Evolutionary conservation across 1,284 basidiomycete genomes (phyloP).

Genomic region (Trichosporon coremiiforme): DNA sequence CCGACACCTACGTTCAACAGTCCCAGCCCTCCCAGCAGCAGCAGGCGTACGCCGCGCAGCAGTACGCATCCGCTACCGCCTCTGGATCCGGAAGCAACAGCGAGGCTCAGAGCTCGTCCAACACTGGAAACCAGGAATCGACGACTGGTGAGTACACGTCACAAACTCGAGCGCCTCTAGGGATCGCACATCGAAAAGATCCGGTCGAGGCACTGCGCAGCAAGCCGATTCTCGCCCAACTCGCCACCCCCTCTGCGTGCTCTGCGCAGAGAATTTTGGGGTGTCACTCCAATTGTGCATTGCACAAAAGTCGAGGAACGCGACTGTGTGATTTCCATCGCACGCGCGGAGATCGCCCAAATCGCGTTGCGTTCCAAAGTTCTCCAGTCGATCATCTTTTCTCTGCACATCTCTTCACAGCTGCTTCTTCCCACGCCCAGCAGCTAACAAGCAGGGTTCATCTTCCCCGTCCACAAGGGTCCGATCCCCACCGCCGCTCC

Average conservation of each 20-base stretch:
- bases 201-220: constrained; percentile 6
- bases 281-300: constrained; percentile 1
- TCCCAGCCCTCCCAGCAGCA: background rate
- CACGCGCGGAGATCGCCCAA: background rate
- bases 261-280: constrained; percentile 2
- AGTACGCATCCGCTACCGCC: background rate
- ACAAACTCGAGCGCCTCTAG: background rate
- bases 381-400: background rate
- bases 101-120: background rate
- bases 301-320: background rate
- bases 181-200: background rate
- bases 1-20: constrained; percentile 4
- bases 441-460: background rate
- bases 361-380: background rate
- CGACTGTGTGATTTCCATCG: background rate
- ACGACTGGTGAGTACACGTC: constrained; percentile 15
- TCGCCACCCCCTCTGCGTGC: background rate
- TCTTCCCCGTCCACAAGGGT: constrained; percentile 1
- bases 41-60: background rate
- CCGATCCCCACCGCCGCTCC: constrained; percentile 4
- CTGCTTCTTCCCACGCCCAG: background rate
- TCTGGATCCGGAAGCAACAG: background rate
- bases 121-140: constrained; percentile 7
- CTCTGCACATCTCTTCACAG: background rate
- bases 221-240: background rate